Evolutionary conservation across 768 basidiomycete genomes (phyloP).

Genomic region (Tylopilus sp.): DNA sequence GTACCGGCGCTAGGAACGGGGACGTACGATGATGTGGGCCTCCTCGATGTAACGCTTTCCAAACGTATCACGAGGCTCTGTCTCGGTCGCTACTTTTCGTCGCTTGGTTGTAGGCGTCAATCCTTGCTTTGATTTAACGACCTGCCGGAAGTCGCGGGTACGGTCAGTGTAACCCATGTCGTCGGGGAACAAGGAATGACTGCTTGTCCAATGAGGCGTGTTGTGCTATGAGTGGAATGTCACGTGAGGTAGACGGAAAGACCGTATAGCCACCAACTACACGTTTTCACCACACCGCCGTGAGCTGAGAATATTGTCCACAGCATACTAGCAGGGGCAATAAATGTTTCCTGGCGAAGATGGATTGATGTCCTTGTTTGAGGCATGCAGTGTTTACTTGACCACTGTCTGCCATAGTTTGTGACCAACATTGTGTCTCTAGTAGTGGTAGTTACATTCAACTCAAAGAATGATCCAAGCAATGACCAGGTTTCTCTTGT

Average conservation of each 20-base stretch:
- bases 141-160: constrained; percentile 58
- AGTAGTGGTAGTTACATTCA: background rate
- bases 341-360: constrained; percentile 33
- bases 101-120: constrained; percentile 45
- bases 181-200: constrained; percentile 1
- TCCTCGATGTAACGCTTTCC: constrained; percentile 71
- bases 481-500: constrained; percentile 5
- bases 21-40: constrained; percentile 65
- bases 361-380: constrained; percentile 62
- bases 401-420: constrained; percentile 66
- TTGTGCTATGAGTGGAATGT: background rate
- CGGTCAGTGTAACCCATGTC: constrained; percentile 57
- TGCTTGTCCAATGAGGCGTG: background rate
- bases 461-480: constrained; percentile 22
- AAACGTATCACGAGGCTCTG: constrained; percentile 39
- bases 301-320: constrained; percentile 20
- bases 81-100: constrained; percentile 41
- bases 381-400: constrained; percentile 51
- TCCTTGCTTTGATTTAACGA: constrained; percentile 46
- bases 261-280: background rate
- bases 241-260: constrained; percentile 24
- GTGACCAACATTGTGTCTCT: constrained; percentile 27
- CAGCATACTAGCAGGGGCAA: constrained; percentile 4
- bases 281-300: constrained; percentile 19
- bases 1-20: background rate